A percentile compares a stretch with the other conserved stretches of the same genome.
These are phyloP conservation scores for Amyloporia xantha DNA, from an alignment of 768 basidiomycete genomes.

Conservation along the genomic window DNA sequence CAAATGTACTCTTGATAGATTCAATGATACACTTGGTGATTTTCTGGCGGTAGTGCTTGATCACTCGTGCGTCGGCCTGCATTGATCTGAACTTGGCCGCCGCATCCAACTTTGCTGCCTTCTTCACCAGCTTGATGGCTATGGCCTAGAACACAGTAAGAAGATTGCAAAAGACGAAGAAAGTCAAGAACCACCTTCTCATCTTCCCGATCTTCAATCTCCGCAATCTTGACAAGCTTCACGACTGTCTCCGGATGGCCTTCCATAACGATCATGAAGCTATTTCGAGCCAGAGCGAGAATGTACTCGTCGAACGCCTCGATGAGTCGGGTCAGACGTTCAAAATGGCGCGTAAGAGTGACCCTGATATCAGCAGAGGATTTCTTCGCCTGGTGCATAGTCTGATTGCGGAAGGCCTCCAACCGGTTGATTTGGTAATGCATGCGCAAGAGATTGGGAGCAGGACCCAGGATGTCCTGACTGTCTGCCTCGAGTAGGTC, in stretches of 20 bases:
- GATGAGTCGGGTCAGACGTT: slow-evolving; percentile 75
- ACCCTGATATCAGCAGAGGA: slow-evolving; percentile 59
- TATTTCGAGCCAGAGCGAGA: slow-evolving; percentile 64
- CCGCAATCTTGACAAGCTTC: slow-evolving; percentile 86
- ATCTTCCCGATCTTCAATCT: slow-evolving; percentile 88
- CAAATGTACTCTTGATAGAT: slow-evolving; percentile 68
- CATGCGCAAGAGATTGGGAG: slow-evolving; percentile 81
- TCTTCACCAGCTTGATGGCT: slow-evolving; percentile 90
- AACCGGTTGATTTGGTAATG: slow-evolving; percentile 91
- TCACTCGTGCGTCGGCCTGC: slow-evolving; percentile 85
- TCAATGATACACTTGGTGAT: slow-evolving; percentile 74
- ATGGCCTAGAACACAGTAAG: slow-evolving; percentile 82
- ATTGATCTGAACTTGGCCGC: slow-evolving; percentile 91
- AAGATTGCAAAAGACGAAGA: slow-evolving; percentile 9
- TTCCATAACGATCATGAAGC: slow-evolving; percentile 72
- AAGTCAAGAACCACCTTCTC: slow-evolving; percentile 59
- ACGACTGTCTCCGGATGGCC: slow-evolving; percentile 86
- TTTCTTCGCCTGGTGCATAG: slow-evolving; percentile 89
- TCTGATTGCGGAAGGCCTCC: slow-evolving; percentile 90
- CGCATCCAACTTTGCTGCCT: slow-evolving; percentile 86
- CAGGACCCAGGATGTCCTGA: slow-evolving; percentile 75
- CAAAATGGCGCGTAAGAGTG: slow-evolving; percentile 76
- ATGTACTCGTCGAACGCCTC: slow-evolving; percentile 83
- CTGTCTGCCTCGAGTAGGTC: slow-evolving; percentile 71
- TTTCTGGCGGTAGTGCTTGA: slow-evolving; percentile 94